Evolutionary conservation across 2,329 filamentous ascomycete species (phyloP).

Genomic region (Colletotrichum phormii): DNA sequence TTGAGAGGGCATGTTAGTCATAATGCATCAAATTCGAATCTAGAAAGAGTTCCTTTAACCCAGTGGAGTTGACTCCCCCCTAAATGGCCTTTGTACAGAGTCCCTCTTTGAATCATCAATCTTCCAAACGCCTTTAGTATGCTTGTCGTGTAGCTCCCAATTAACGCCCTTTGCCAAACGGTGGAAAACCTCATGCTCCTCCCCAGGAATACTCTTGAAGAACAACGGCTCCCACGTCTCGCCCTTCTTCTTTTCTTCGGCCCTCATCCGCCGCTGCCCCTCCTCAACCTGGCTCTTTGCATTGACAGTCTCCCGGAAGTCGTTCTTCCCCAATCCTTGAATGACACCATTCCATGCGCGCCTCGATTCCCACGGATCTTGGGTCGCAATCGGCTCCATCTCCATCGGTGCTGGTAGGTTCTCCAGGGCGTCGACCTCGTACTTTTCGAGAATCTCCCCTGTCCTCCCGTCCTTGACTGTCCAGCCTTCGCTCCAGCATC

Average conservation of each 20-base stretch:
- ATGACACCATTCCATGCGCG: conserved; percentile 85
- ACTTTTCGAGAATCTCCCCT: conserved; percentile 49
- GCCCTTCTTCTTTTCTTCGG: conserved; percentile 68
- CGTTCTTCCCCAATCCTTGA: conserved; percentile 75
- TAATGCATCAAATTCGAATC: not conserved
- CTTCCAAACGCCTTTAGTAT: conserved; percentile 53
- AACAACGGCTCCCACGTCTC: conserved; percentile 55
- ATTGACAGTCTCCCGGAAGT: conserved; percentile 76
- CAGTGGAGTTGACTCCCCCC: conserved; percentile 46
- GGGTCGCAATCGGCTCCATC: conserved; percentile 68
- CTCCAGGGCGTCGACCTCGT: conserved; percentile 49
- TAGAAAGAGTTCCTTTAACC: conserved; percentile 23
- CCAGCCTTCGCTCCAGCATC: conserved; percentile 38
- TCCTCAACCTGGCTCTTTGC: conserved; percentile 88
- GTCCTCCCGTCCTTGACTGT: conserved; percentile 47
- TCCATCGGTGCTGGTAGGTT: conserved; percentile 48
- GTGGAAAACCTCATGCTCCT: conserved; percentile 47
- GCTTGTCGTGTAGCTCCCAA: conserved; percentile 46
- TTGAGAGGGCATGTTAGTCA: not conserved
- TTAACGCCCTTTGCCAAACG: conserved; percentile 43
- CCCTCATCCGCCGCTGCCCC: conserved; percentile 80
- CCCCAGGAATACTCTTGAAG: conserved; percentile 43
- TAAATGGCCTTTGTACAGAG: conserved; percentile 46
- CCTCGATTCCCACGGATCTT: conserved; percentile 84
- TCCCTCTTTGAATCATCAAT: conserved; percentile 43